Conservation (phyloP, 352 stramenopile genomes). For the Phytophthora cajani region DNA sequence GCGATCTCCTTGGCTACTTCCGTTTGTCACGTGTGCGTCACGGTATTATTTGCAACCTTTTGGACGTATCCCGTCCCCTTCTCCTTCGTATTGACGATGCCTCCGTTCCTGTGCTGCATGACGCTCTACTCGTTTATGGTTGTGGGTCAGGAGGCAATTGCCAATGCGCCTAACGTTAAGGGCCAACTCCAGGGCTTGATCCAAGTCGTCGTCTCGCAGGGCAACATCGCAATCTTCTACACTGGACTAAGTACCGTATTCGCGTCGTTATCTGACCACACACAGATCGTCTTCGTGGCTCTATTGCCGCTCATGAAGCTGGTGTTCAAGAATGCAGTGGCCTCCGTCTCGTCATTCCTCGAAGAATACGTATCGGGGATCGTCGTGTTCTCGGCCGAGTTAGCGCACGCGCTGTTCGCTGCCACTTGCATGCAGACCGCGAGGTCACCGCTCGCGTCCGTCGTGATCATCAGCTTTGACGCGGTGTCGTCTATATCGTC, state of each 20-base stretch:
- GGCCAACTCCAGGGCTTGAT: neutral
- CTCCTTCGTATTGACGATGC: slow-evolving; percentile 8
- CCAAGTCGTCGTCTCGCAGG: slow-evolving; percentile 2
- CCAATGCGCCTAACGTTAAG: neutral
- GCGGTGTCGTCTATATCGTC: neutral
- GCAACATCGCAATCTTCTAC: slow-evolving; percentile 5
- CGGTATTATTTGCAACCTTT: neutral
- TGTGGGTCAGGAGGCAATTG: slow-evolving; percentile 1
- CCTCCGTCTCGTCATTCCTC: slow-evolving; percentile 1
- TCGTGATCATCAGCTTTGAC: slow-evolving; percentile 4
- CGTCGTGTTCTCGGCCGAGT: slow-evolving; percentile 4
- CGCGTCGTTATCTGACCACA: neutral
- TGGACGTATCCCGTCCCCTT: slow-evolving; percentile 13
- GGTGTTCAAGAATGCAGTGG: slow-evolving; percentile 1
- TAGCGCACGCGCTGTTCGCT: slow-evolving; percentile 3
- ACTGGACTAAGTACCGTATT: slow-evolving; percentile 5
- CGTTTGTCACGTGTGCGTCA: slow-evolving; percentile 5
- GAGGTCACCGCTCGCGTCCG: neutral
- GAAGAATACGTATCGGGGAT: slow-evolving; percentile 2
- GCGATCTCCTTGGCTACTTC: neutral
- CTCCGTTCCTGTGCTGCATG: slow-evolving; percentile 1
- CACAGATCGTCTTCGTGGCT: slow-evolving; percentile 1
- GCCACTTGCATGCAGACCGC: slow-evolving; percentile 11
- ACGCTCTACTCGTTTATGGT: neutral
- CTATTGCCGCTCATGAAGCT: slow-evolving; percentile 1